phyloP scores from a whole-genome alignment of 2,329 filamentous ascomycete genomes.

The Arthrinium phaeospermum region DNA sequence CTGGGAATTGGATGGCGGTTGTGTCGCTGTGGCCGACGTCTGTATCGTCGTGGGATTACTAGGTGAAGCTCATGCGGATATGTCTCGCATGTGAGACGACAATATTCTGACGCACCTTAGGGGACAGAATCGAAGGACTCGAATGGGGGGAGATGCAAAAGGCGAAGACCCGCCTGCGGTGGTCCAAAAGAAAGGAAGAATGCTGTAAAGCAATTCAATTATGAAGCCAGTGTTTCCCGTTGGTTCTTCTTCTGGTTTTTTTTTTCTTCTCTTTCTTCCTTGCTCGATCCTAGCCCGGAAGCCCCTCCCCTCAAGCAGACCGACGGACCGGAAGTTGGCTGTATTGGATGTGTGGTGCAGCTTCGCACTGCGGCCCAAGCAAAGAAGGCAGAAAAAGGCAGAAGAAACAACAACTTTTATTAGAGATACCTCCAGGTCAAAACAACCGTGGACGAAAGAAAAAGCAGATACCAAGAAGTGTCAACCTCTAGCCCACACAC shows the following conservation, averaged over 20 bases:
- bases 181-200: conserved; percentile 19
- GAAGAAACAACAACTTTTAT: conserved; percentile 21
- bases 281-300: conserved; percentile 7
- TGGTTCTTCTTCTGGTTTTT: background rate
- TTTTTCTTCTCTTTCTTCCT: background rate
- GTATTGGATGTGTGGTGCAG: conserved; percentile 6
- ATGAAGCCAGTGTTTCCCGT: conserved; percentile 19
- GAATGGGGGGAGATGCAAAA: conserved; percentile 10
- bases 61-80: conserved; percentile 32
- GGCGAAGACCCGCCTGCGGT: conserved; percentile 23
- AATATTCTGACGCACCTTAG: conserved; percentile 30
- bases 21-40: conserved; percentile 31
- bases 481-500: conserved; percentile 21
- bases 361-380: conserved; percentile 17
- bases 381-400: conserved; percentile 5
- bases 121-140: conserved; percentile 18
- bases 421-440: conserved; percentile 18
- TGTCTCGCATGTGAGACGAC: conserved; percentile 24
- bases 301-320: conserved; percentile 15
- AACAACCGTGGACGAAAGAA: conserved; percentile 8
- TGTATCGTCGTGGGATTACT: conserved; percentile 36
- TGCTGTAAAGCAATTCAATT: conserved; percentile 24
- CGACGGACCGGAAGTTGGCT: conserved; percentile 11
- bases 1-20: conserved; percentile 24
- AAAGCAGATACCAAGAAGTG: conserved; percentile 17